These are phyloP conservation scores for Scutellaria galericulata DNA, from an alignment of 257 asterid species.

Conservation along the genomic window DNA sequence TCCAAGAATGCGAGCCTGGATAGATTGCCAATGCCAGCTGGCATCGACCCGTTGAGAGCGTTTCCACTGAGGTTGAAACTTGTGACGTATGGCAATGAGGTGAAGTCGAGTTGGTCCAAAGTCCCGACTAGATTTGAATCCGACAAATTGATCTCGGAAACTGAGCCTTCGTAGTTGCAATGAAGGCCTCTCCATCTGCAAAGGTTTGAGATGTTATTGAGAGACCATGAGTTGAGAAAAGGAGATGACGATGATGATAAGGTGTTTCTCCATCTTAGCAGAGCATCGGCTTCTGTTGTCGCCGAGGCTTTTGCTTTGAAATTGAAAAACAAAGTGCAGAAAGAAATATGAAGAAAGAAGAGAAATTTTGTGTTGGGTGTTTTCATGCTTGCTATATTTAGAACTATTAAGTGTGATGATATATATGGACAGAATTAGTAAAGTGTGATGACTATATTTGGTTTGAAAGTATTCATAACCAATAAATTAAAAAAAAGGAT, in stretches of 20 bases:
- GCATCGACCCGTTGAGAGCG: slow-evolving; percentile 62
- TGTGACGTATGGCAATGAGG: slow-evolving; percentile 48
- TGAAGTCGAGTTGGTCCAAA: slow-evolving; percentile 49
- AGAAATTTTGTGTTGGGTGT: slow-evolving; percentile 28
- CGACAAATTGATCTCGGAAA: slow-evolving; percentile 54
- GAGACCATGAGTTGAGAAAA: slow-evolving; percentile 66
- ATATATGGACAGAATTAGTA: too few relatives aligned
- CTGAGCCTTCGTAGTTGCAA: slow-evolving; percentile 51
- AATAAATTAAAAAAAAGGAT: too few relatives aligned
- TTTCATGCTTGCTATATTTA: slow-evolving; percentile 37
- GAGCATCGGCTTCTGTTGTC: slow-evolving; percentile 65
- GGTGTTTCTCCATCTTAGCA: slow-evolving; percentile 66
- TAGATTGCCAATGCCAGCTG: slow-evolving; percentile 58
- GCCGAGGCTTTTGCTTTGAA: slow-evolving; percentile 44
- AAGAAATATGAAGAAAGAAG: slow-evolving; percentile 36
- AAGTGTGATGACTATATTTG: too few relatives aligned
- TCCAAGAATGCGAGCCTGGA: slow-evolving; percentile 61
- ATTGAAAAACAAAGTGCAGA: slow-evolving; percentile 31
- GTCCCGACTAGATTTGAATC: slow-evolving; percentile 50
- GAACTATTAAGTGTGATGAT: too few relatives aligned
- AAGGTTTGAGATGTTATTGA: slow-evolving; percentile 46
- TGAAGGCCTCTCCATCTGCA: slow-evolving; percentile 68
- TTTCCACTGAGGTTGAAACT: slow-evolving; percentile 51
- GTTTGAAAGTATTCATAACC: too few relatives aligned
- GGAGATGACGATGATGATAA: slow-evolving; percentile 32